Conservation (phyloP, 1,284 basidiomycete genomes). For the Pascua guehoae region DNA sequence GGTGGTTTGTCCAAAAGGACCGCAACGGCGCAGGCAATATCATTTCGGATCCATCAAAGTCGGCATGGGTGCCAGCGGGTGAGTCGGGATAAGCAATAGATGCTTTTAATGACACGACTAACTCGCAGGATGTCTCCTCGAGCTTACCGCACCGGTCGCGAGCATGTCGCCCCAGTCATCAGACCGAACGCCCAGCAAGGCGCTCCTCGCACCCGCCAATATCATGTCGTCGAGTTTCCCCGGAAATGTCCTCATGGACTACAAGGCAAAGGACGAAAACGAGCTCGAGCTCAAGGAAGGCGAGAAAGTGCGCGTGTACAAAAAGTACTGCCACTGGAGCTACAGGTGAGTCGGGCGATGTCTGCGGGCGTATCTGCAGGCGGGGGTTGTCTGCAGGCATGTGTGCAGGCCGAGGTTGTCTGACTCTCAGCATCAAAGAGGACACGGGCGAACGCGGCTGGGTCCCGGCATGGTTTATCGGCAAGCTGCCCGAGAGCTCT, state of each 20-base stretch:
- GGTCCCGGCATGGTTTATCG: slow-evolving; percentile 63
- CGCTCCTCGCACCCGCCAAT: slow-evolving; percentile 74
- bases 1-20: slow-evolving; percentile 98
- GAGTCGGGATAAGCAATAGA: too few species aligned
- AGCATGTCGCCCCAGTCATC: slow-evolving; percentile 23
- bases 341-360: slow-evolving; percentile 49
- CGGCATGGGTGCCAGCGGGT: slow-evolving; percentile 72
- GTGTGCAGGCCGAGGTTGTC: not conserved
- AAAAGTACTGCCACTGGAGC: slow-evolving; percentile 96
- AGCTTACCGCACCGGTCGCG: slow-evolving; percentile 68
- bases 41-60: slow-evolving; percentile 66
- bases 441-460: slow-evolving; percentile 82
- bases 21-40: slow-evolving; percentile 76
- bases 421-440: slow-evolving; percentile 64
- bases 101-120: too few species aligned
- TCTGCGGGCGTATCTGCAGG: too few species aligned
- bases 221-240: slow-evolving; percentile 93
- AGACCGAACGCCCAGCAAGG: slow-evolving; percentile 24
- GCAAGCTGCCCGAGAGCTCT: slow-evolving; percentile 26
- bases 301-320: slow-evolving; percentile 85
- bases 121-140: slow-evolving; percentile 72
- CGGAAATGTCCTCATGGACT: slow-evolving; percentile 91
- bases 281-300: slow-evolving; percentile 82
- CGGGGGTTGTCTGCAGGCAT: not conserved
- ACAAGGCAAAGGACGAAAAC: slow-evolving; percentile 82